Conservation (phyloP, 805 yeast genomes). For the Saturnispora kantuleensis region DNA sequence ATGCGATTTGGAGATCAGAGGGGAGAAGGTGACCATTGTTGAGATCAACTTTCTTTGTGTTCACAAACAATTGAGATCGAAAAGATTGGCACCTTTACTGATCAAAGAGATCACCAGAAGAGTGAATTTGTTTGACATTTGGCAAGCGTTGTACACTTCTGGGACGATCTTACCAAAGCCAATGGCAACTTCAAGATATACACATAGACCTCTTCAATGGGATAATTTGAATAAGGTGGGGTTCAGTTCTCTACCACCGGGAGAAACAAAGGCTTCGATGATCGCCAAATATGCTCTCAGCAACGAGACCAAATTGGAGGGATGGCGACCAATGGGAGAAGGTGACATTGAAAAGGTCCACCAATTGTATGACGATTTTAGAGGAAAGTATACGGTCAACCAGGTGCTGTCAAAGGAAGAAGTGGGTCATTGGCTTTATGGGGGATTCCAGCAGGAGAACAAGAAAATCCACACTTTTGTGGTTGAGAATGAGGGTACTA, state of each 20-base stretch:
- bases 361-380: slow-evolving; percentile 50
- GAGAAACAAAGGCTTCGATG: slow-evolving; percentile 58
- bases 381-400: slow-evolving; percentile 58
- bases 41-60: slow-evolving; percentile 92
- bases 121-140: slow-evolving; percentile 71
- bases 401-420: slow-evolving; percentile 62
- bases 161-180: slow-evolving; percentile 93
- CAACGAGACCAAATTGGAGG: slow-evolving; percentile 35
- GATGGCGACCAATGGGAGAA: slow-evolving; percentile 48
- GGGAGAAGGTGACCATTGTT: slow-evolving; percentile 45
- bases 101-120: slow-evolving; percentile 92
- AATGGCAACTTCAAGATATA: slow-evolving; percentile 75
- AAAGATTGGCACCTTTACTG: slow-evolving; percentile 87
- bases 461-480: slow-evolving; percentile 67
- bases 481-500: slow-evolving; percentile 48
- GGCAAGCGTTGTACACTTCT: slow-evolving; percentile 95
- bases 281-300: slow-evolving; percentile 52
- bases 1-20: slow-evolving; percentile 47
- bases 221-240: slow-evolving; percentile 81
- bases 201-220: slow-evolving; percentile 94
- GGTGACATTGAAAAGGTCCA: slow-evolving; percentile 59
- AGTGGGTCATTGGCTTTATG: slow-evolving; percentile 73
- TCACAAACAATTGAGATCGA: slow-evolving; percentile 88
- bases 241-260: slow-evolving; percentile 69
- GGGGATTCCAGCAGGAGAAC: slow-evolving; percentile 32